Evolutionary conservation across 192 early-diverging fungal genomes (phyloP).

Genomic region (Paraglomus brasilianum): DNA sequence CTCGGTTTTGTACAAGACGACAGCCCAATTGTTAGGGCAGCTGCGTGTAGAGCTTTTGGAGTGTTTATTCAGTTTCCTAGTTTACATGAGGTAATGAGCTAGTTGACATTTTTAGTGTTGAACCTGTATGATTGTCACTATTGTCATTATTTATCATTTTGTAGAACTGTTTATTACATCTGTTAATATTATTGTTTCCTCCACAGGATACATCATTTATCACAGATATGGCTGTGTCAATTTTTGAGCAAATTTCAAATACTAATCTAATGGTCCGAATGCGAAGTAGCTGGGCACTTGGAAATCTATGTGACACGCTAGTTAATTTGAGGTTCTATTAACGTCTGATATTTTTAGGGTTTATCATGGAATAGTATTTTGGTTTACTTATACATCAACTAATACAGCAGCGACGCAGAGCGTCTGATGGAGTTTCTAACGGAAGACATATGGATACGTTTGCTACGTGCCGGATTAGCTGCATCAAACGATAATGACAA

Average conservation of each 20-base stretch:
- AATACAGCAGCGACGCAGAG: slow-evolving; percentile 13
- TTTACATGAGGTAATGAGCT: slow-evolving; percentile 48
- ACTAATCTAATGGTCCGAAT: slow-evolving; percentile 58
- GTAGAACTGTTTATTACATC: neutral
- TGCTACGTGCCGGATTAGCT: slow-evolving; percentile 45
- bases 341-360: no score
- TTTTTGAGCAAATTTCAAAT: slow-evolving; percentile 55
- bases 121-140: neutral
- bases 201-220: slow-evolving; percentile 57
- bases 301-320: slow-evolving; percentile 66
- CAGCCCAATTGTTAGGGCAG: slow-evolving; percentile 55
- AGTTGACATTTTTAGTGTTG: neutral
- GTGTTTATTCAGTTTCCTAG: slow-evolving; percentile 57
- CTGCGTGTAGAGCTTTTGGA: slow-evolving; percentile 65
- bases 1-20: slow-evolving; percentile 51
- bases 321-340: slow-evolving; percentile 39
- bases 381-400: neutral
- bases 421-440: slow-evolving; percentile 47
- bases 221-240: slow-evolving; percentile 50
- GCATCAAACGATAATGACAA: slow-evolving; percentile 74
- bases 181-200: neutral
- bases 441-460: slow-evolving; percentile 41
- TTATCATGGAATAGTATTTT: neutral
- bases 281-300: slow-evolving; percentile 75
- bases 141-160: neutral